phyloP scores from a whole-genome alignment of 2,329 filamentous ascomycete genomes.

The Juglanconis oblonga region DNA sequence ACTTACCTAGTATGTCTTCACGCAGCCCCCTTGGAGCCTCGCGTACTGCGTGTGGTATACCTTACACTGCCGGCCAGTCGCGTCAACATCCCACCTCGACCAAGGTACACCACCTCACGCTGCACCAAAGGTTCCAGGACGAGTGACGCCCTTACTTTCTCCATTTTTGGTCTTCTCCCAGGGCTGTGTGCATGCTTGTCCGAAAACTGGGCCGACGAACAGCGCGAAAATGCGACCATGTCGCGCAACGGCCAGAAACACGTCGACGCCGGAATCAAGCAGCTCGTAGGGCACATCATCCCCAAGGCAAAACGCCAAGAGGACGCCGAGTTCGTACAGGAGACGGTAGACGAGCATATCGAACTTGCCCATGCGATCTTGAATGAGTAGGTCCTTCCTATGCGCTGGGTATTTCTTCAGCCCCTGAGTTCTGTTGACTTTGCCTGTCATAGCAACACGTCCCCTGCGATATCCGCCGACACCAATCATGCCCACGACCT shows the following conservation, averaged over 20 bases:
- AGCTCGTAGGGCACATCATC: slow-evolving; percentile 72
- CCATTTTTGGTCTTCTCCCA: too few species aligned
- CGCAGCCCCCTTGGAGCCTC: neutral
- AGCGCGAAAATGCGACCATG: slow-evolving; percentile 50
- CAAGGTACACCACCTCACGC: neutral
- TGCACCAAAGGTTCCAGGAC: neutral
- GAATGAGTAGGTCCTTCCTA: slow-evolving; percentile 40
- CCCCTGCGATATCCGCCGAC: slow-evolving; percentile 61
- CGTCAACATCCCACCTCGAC: slow-evolving; percentile 12
- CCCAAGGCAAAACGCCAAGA: slow-evolving; percentile 51
- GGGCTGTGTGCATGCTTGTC: neutral
- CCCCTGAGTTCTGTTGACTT: slow-evolving; percentile 4
- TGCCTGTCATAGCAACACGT: slow-evolving; percentile 22
- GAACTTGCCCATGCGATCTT: slow-evolving; percentile 49
- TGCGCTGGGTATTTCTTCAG: neutral
- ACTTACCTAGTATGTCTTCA: neutral
- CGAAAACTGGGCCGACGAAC: neutral
- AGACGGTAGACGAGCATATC: slow-evolving; percentile 64
- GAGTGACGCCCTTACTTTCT: neutral
- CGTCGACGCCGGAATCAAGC: slow-evolving; percentile 75
- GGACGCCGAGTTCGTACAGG: slow-evolving; percentile 64
- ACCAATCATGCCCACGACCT: slow-evolving; percentile 90
- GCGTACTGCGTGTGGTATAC: neutral
- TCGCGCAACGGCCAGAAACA: slow-evolving; percentile 58
- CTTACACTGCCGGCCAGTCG: neutral